Conservation (phyloP, 306 rosid genomes). For the Dryas drummondii region DNA sequence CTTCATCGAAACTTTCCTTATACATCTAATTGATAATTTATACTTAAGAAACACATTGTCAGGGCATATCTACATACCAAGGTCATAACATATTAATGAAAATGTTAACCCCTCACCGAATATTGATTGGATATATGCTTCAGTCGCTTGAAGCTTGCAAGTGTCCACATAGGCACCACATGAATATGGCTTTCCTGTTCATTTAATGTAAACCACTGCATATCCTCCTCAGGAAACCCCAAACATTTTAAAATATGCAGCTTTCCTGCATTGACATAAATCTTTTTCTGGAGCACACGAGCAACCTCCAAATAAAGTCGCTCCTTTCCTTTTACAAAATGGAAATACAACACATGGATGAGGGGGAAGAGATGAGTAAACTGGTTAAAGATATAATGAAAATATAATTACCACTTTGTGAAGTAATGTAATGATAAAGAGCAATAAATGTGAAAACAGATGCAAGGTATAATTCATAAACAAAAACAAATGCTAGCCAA, state of each 20-base stretch:
- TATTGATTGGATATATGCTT: conserved; percentile 80
- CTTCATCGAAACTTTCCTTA: background rate
- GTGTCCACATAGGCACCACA: conserved; percentile 93
- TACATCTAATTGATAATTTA: background rate
- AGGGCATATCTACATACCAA: background rate
- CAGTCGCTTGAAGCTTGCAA: conserved; percentile 90
- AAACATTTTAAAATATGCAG: conserved; percentile 71
- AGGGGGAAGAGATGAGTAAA: background rate
- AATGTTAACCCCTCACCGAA: conserved; percentile 40
- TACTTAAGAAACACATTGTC: background rate
- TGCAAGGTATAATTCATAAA: background rate
- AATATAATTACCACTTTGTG: background rate
- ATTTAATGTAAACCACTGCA: conserved; percentile 82
- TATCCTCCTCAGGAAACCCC: conserved; percentile 71
- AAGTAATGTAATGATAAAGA: background rate
- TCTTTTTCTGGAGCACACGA: conserved; percentile 72
- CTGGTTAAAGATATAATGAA: background rate
- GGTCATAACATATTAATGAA: background rate
- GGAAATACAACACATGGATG: background rate
- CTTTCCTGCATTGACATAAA: conserved; percentile 78
- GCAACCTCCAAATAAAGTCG: conserved; percentile 94
- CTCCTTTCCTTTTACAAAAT: conserved; percentile 69
- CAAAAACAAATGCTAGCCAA: background rate
- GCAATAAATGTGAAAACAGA: background rate
- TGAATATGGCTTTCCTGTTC: conserved; percentile 93